A percentile compares a stretch with the other conserved stretches of the same genome.
These are phyloP conservation scores for Yarrowia sp. DNA, from an alignment of 805 yeast species.

Conservation along the genomic window DNA sequence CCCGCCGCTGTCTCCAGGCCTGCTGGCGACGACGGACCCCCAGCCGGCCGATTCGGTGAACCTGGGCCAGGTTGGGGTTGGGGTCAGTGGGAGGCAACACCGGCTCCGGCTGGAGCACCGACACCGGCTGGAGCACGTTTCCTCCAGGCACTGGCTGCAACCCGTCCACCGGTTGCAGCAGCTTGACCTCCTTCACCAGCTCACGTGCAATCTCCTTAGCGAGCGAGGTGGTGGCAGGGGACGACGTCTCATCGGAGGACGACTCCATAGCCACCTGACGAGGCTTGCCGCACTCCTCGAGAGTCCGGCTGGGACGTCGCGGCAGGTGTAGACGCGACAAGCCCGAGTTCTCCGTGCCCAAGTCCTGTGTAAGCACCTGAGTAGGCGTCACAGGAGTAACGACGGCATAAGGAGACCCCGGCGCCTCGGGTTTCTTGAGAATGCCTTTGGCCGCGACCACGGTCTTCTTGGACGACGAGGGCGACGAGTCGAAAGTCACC, in stretches of 20 bases:
- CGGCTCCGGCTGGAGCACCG: conserved; percentile 2
- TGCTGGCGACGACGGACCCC: conserved; percentile 16
- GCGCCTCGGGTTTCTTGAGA: conserved; percentile 2
- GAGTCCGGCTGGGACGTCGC: neutral
- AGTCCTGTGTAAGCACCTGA: neutral
- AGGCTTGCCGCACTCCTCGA: neutral
- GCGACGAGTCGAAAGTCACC: conserved; percentile 6
- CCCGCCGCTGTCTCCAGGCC: conserved; percentile 22
- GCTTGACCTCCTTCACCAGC: conserved; percentile 19
- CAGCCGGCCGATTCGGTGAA: neutral
- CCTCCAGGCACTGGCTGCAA: neutral
- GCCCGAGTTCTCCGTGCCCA: no score
- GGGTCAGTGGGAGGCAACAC: neutral
- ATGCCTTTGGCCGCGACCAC: neutral
- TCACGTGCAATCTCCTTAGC: conserved; percentile 15
- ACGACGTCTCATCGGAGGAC: neutral
- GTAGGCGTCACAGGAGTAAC: conserved; percentile 2
- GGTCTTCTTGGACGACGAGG: neutral
- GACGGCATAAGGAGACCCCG: neutral
- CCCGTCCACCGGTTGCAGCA: neutral
- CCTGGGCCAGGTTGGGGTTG: neutral
- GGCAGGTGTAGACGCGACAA: neutral
- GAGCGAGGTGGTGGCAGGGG: neutral
- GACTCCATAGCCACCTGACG: neutral
- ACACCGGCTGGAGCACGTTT: neutral